Evolutionary conservation across 2,329 filamentous ascomycete species (phyloP).

Genomic region (Fusarium staphyleae): DNA sequence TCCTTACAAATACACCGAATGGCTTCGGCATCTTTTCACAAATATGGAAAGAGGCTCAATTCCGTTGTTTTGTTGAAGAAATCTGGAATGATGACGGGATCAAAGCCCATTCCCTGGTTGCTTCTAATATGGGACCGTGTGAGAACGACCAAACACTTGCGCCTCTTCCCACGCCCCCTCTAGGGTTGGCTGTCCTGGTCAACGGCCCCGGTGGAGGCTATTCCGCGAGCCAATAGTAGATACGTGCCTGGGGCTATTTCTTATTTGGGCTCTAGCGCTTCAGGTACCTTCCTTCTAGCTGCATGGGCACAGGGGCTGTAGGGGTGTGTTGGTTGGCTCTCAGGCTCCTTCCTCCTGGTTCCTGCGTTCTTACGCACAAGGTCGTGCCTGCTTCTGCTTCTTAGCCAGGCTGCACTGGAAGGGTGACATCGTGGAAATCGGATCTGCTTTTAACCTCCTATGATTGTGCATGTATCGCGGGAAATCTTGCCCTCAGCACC

Average conservation of each 20-base stretch:
- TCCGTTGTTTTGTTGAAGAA: background rate
- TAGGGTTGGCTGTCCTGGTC: conserved; percentile 11
- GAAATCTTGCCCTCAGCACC: conserved; percentile 28
- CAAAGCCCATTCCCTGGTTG: conserved; percentile 9
- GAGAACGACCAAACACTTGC: conserved; percentile 11
- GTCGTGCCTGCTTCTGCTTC: conserved; percentile 18
- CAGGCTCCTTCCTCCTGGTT: conserved; percentile 11
- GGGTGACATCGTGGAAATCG: conserved; percentile 40
- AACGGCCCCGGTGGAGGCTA: conserved; percentile 17
- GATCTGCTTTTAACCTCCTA: conserved; percentile 33
- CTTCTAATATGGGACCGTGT: conserved; percentile 18
- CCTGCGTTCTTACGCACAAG: conserved; percentile 19
- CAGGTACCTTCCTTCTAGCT: conserved; percentile 20
- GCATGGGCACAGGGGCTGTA: conserved; percentile 20
- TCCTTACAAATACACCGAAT: conserved; percentile 13
- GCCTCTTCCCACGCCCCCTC: conserved; percentile 16
- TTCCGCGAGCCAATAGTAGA: conserved; percentile 51
- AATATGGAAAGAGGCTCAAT: background rate
- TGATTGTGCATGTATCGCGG: conserved; percentile 16
- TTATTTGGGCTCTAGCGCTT: conserved; percentile 11
- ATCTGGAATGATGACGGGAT: conserved; percentile 1
- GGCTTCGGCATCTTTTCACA: conserved; percentile 2
- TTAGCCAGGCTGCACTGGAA: too few relatives aligned
- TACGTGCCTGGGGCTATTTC: conserved; percentile 51
- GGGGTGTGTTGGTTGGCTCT: conserved; percentile 24